Base-by-base conservation (phyloP, 2,329 filamentous ascomycete genomes). In the Claviceps spartinae region DNA sequence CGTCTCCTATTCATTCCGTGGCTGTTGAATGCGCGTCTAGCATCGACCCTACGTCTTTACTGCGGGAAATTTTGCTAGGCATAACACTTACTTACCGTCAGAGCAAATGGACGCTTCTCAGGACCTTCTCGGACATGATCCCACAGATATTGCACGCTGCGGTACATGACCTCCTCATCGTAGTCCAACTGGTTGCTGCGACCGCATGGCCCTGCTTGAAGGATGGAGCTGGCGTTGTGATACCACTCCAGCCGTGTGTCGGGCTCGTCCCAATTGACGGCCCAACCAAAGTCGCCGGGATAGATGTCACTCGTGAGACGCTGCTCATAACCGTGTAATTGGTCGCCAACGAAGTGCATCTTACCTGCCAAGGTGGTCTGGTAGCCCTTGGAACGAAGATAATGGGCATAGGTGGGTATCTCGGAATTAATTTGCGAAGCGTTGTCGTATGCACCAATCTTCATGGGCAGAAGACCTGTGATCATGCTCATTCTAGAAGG, bases 301-400 rank as follows among this genome's bases (percentile, higher is more conserved):
- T 96, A 96, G 64, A 96, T 95, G 67, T 96, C 90, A 59, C 85
- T 87, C n/a, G 90, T 96, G 62, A 96, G 76, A 53, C 90, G 82
- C 62, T 88, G 85, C 72, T 96, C 90, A 62, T 95, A 96, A 34
- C 90, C 90, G 65, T 96, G 90, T 54, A 96, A 76, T 70, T 96
- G 90, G 65, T 96, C 90, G 37, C 90, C 90, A 51, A 94, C 86
- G 65, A 96, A 96, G 70, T 96, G 90, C 90, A 96, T 96, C 77
- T 96, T 96, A 56, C 90, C 90, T 5, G 90, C 88, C 59, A 96
- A 74, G 5, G 85, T 86, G 13, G 90, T 95, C 69, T 95, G 87
- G 63, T 96, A 96, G 50, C 88, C 88, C 61, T 84, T 82, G 43
- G 80, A 76, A 48, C 90, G 85, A 51, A 96, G 74, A 69, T 95